Percentiles rank a stretch among this genome's conserved stretches.
Conservation (phyloP, 495 filamentous ascomycete species). For the Emericellopsis terricola region DNA sequence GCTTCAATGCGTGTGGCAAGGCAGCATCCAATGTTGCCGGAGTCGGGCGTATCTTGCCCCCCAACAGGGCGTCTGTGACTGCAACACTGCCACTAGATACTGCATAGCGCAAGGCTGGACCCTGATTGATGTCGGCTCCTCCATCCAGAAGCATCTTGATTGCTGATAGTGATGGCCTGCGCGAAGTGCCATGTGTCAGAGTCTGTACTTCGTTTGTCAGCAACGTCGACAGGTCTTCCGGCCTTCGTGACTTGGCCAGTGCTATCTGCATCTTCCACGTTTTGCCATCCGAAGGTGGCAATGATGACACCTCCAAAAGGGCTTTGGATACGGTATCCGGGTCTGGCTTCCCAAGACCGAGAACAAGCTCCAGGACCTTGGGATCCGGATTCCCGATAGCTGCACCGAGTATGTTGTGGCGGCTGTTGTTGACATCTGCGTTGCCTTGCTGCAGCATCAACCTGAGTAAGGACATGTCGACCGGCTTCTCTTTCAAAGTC, state of each 20-base stretch:
- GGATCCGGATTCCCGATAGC: slow-evolving; percentile 18
- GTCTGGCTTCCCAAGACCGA: slow-evolving; percentile 18
- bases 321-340: slow-evolving; percentile 13
- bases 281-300: slow-evolving; percentile 16
- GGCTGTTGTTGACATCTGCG: slow-evolving; percentile 24
- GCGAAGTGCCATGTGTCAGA: background rate
- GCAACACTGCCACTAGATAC: slow-evolving; percentile 18
- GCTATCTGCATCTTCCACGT: slow-evolving; percentile 16
- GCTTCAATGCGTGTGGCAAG: slow-evolving; percentile 24
- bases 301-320: slow-evolving; percentile 12
- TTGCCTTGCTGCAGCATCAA: slow-evolving; percentile 21
- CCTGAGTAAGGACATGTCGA: slow-evolving; percentile 17
- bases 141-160: slow-evolving; percentile 18
- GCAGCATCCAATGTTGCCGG: slow-evolving; percentile 15
- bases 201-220: slow-evolving; percentile 21
- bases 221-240: slow-evolving; percentile 13
- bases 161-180: slow-evolving; percentile 5
- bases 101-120: slow-evolving; percentile 19
- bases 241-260: slow-evolving; percentile 16
- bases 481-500: slow-evolving; percentile 12
- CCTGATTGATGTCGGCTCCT: slow-evolving; percentile 26
- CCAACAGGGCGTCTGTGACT: slow-evolving; percentile 19
- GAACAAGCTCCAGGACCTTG: slow-evolving; percentile 20
- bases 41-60: slow-evolving; percentile 10
- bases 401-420: slow-evolving; percentile 7